Evolutionary conservation across 2,329 filamentous ascomycete species (phyloP), one percentile per base, ranked within the genome.

Genomic region (Diaporthe aspalathi): DNA sequence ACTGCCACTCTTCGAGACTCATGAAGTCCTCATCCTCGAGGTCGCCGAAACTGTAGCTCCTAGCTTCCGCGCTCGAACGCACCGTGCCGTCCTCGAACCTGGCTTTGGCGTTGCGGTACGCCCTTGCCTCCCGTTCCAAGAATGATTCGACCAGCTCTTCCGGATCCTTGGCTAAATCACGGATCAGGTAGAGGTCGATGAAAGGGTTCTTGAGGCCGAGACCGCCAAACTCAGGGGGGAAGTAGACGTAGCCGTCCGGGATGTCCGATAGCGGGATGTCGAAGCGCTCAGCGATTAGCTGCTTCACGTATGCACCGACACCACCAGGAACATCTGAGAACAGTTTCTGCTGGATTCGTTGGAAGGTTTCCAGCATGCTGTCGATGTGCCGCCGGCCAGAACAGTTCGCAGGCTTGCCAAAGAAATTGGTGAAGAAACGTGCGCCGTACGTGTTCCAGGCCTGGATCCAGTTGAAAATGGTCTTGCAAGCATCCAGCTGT

Each of bases 371-470:
- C 67, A 90, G 81, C 69, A 88, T 85, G 80, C 84, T 85, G 73
- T 89, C 85, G 67, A 90, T 84, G 75, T 90, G 88, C 50, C 82
- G 78, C 24, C 84, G 83, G 0, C 87, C 87, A 72, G 89, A 88
- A 73, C 86, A 88, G 70, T 85, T 82, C 17, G 87, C 85, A 4
- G 87, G 84, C 68, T 84, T 84, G 9, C 85, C 88, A 72, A 90
- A 89, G 75, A 89, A 90, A 74, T 85, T 86, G 66, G 81, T 80
- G 76, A 90, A 89, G 78, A 90, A 90, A 1, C 84, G 83, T 9
- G 82, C 83, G 38, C 87, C 84, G 76, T 89, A 90, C 49, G 83
- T 85, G 74, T 90, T 90, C 84, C 88, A 90, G 0, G 87, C 87
- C 74, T 90, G 85, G 4, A 90, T 84, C 84, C 87, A 90, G 32